Percentiles rank a stretch among this genome's conserved stretches.
These are phyloP conservation scores for Fremontodendron californicum DNA, from an alignment of 345 rosid genomes.

Conservation along the genomic window DNA sequence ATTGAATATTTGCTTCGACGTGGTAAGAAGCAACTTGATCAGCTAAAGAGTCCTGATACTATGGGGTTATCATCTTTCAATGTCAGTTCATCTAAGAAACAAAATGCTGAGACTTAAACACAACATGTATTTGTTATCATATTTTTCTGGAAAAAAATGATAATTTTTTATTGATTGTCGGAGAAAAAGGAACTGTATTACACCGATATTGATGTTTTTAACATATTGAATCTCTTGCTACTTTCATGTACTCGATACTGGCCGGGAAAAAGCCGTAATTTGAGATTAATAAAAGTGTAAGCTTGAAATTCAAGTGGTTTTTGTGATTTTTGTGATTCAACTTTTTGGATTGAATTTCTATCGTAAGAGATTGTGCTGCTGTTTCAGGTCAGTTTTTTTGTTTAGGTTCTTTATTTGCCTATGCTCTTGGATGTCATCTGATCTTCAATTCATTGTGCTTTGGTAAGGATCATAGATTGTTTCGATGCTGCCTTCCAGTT, in stretches of 20 bases:
- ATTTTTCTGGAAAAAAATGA: background rate
- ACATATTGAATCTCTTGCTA: background rate
- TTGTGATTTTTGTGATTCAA: background rate
- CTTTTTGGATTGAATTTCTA: too few species aligned
- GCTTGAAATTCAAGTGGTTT: background rate
- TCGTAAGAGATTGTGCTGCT: background rate
- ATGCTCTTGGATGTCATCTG: background rate
- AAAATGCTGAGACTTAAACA: background rate
- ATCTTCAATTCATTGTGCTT: background rate
- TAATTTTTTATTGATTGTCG: background rate
- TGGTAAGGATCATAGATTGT: background rate
- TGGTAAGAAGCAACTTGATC: constrained; percentile 78
- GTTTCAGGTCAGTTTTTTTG: background rate
- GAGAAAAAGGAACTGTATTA: background rate
- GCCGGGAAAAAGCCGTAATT: background rate
- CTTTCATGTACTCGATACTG: background rate
- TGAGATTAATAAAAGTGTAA: background rate
- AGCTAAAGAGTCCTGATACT: constrained; percentile 60
- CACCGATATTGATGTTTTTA: background rate
- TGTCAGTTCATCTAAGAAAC: constrained; percentile 24
- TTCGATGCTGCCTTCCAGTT: background rate
- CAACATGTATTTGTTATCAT: background rate
- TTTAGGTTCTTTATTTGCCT: background rate
- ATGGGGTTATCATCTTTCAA: constrained; percentile 45
- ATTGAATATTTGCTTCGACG: constrained; percentile 77